Base-by-base conservation (phyloP, 116 monocot genomes). In the Trichopus zeylanicus region DNA sequence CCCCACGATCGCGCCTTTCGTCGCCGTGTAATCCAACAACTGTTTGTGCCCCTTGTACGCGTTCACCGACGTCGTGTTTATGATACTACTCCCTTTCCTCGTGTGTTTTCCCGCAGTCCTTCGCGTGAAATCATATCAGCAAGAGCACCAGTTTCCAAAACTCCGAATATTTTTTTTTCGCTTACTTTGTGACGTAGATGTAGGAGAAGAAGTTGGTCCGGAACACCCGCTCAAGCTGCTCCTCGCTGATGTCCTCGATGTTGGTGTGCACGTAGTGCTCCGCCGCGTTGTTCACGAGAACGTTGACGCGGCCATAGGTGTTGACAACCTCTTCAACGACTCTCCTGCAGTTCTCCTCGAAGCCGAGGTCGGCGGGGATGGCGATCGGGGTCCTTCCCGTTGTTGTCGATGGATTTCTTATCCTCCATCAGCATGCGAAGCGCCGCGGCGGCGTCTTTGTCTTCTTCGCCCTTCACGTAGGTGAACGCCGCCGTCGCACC, bases 401-500 rank as follows among this genome's bases (percentile, higher is more conserved):
- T 31, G 34, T 8, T 10, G 7, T 34, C 9, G 18, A 26, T 16
- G n/a, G 42, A 42, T n/a, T 29, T 56, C 53, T 51, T 76, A 8
- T 67, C 62, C 31, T 71, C 33, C 35, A 46, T 46, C 10, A 86
- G 67, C 63, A 83, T 75, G 26, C 46, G 48, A 18, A 86, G 72
- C 22, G 87, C 86, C 55, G 75, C 87, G 2, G 19, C 21, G 4
- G 83, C 91, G 51, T 91, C 91, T 59, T 67, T 80, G 31, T 78
- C 78, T 34, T 91, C 91, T 19, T 78, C 67, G 0, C 53, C 23
- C 62, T 83, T 73, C 1, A 86, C 75, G 59, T 86, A 86, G 7
- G 91, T 91, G 83, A 86, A 83, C 1, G 87, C 91, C 29, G 83
- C 86, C 13, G 87, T 74, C 3, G 91, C 79, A n/a, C 87, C 90